Base-by-base conservation (phyloP, 2,329 filamentous ascomycete genomes). In the Bipolaris gigantea region DNA sequence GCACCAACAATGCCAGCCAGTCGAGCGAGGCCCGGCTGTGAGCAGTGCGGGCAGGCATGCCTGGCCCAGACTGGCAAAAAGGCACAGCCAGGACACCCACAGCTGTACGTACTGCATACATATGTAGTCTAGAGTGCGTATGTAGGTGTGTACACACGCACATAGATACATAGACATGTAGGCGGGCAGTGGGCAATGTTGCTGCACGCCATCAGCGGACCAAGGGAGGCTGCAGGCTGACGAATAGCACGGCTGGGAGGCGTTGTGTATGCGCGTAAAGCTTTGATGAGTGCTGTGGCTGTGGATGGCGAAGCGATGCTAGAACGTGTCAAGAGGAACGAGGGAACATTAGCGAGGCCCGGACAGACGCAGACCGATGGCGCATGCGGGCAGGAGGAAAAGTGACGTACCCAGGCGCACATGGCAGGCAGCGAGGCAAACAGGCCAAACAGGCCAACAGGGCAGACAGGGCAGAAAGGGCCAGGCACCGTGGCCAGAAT, bases 341-440 rank as follows among this genome's bases (percentile, higher is more conserved):
- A 55, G 50, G 48, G 49, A 51, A 57, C 34, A 52, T 43, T 49
- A 48, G 46, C 42, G 48, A 53, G 56, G 21, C 30, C 25, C 27
- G 25, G 32, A 30, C 16, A 41, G 35, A 34, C 34, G 36, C 19
- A 16, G 32, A 30, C 16, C 35, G 25, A 34, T 35, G 36, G 49
- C 33, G 36, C 49, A 34, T 45, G 46, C 57, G 35, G 45, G 23
- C 44, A 32, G 34, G 50, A 21, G 33, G 21, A 25, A 34, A 44
- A 33, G 55, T 57, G 60, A 62, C 53, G 58, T 62, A 50, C 53
- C 39, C 27, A 11, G 27, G 13, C 10, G 30, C 48, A 55, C 11
- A 13, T 16, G 21, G 7, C 9, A 5, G 39, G n/a, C 39, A 27
- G 39, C 23, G 39, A 23, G 21, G n/a, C 39, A 30, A 23, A 23